Evolutionary conservation across 345 rosid genomes (phyloP).

Genomic region (Aurinia saxatilis): DNA sequence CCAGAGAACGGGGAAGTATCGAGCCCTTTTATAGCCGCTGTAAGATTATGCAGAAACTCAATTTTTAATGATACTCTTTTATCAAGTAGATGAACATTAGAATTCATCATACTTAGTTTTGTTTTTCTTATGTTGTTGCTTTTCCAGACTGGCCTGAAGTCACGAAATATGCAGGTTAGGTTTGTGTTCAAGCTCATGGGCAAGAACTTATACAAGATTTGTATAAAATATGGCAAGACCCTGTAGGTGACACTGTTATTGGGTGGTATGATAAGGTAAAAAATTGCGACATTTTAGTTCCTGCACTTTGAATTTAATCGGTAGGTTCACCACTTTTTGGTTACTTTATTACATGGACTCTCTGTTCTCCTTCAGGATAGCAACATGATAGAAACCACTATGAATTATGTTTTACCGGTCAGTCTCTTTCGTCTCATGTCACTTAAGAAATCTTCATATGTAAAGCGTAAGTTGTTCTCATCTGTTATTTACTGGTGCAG

Average conservation of each 20-base stretch:
- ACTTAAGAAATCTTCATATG: background rate
- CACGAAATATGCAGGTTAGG: conserved; percentile 93
- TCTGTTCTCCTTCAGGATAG: conserved; percentile 85
- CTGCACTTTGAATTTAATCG: background rate
- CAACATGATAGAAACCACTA: conserved; percentile 94
- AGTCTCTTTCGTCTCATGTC: background rate
- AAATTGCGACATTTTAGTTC: background rate
- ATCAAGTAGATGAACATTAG: background rate
- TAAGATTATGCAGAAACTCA: conserved; percentile 14
- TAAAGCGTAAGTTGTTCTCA: background rate
- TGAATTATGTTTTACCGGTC: conserved; percentile 98
- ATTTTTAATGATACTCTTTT: background rate
- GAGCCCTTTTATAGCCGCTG: conserved; percentile 98
- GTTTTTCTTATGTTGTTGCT: conserved; percentile 68
- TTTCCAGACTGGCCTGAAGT: conserved; percentile 99
- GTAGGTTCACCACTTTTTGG: background rate
- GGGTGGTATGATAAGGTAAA: conserved; percentile 99
- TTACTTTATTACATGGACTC: conserved; percentile 59
- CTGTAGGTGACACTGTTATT: conserved; percentile 84
- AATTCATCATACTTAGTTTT: background rate
- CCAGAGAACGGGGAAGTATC: conserved; percentile 99
- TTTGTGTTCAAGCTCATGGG: conserved; percentile 99
- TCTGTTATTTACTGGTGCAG: conserved; percentile 26
- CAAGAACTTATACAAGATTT: conserved; percentile 98
- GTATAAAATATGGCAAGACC: conserved; percentile 99